phyloP scores from a whole-genome alignment of 1,139 yeast genomes.

The Saccharomycopsis hybrid region DNA sequence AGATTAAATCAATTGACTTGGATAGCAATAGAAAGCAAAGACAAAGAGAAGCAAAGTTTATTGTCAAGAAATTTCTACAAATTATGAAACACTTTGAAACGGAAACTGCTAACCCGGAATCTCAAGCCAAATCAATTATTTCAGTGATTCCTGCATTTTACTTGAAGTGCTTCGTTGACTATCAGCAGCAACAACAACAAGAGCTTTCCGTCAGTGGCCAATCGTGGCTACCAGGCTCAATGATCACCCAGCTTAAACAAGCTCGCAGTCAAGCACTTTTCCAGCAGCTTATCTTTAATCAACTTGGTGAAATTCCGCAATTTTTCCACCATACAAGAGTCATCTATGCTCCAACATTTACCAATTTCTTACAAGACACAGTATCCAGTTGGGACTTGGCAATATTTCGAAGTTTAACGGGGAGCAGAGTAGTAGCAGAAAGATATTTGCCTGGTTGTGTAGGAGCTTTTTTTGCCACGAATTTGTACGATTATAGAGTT shows the following conservation, averaged over 20 bases:
- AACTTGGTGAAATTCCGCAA: slow-evolving; percentile 3
- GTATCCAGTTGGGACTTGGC: slow-evolving; percentile 4
- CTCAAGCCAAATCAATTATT: background rate
- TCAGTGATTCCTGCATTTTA: slow-evolving; percentile 16
- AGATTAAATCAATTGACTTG: slow-evolving; percentile 11
- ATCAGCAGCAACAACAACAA: background rate
- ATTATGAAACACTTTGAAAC: background rate
- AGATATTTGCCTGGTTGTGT: slow-evolving; percentile 39
- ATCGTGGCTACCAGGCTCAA: background rate
- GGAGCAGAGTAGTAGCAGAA: slow-evolving; percentile 49
- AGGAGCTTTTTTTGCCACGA: slow-evolving; percentile 56
- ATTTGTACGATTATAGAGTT: slow-evolving; percentile 55
- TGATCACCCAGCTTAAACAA: slow-evolving; percentile 5
- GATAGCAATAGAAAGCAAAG: slow-evolving; percentile 4
- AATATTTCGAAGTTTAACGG: slow-evolving; percentile 38
- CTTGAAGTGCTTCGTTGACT: slow-evolving; percentile 1
- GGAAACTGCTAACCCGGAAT: background rate
- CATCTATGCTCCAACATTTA: background rate
- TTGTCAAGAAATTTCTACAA: slow-evolving; percentile 6
- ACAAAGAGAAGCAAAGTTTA: slow-evolving; percentile 3
- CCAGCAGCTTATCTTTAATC: slow-evolving; percentile 11
- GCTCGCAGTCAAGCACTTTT: slow-evolving; percentile 16
- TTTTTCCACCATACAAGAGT: background rate
- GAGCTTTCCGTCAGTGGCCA: background rate
- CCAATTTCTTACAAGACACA: background rate